Percentiles rank a stretch among this genome's conserved stretches.
Conservation (phyloP, 306 rosid species). For the Myrica gale region DNA sequence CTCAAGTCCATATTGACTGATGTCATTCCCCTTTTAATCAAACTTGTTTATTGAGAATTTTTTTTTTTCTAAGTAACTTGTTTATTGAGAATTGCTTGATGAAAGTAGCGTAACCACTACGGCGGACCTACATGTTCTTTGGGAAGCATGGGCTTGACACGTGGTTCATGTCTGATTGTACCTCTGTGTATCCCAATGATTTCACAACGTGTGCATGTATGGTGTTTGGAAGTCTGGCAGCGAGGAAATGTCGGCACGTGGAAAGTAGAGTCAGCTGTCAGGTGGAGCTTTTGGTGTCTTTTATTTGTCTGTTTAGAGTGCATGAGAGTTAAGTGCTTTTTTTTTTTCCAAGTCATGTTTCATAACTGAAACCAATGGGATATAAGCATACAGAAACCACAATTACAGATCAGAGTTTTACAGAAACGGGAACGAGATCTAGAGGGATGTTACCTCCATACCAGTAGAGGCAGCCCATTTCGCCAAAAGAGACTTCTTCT, state of each 20-base stretch:
- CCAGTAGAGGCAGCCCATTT: too few relatives aligned
- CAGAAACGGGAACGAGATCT: too few relatives aligned
- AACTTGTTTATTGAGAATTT: too few relatives aligned
- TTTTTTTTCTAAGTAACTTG: too few relatives aligned
- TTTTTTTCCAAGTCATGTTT: too few relatives aligned
- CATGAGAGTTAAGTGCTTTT: not conserved
- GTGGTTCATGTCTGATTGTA: not conserved
- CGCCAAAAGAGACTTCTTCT: too few relatives aligned
- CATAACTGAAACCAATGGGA: too few relatives aligned
- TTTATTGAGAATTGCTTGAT: too few relatives aligned
- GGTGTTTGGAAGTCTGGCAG: not conserved
- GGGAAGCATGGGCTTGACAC: not conserved
- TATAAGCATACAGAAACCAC: too few relatives aligned
- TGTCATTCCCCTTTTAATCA: too few relatives aligned
- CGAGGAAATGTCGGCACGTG: conserved; percentile 8
- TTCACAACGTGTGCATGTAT: not conserved
- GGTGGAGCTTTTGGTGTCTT: not conserved
- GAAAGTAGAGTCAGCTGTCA: not conserved
- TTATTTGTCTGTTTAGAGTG: not conserved
- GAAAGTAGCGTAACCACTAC: not conserved
- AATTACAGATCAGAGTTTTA: too few relatives aligned
- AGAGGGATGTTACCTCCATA: too few relatives aligned
- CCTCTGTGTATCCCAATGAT: not conserved
- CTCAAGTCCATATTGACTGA: not conserved
- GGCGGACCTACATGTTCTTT: conserved; percentile 12